A percentile compares a stretch with the other conserved stretches of the same genome.
Conservation (phyloP, 148 eudicot species). For the Tetragonia tetragonoides region DNA sequence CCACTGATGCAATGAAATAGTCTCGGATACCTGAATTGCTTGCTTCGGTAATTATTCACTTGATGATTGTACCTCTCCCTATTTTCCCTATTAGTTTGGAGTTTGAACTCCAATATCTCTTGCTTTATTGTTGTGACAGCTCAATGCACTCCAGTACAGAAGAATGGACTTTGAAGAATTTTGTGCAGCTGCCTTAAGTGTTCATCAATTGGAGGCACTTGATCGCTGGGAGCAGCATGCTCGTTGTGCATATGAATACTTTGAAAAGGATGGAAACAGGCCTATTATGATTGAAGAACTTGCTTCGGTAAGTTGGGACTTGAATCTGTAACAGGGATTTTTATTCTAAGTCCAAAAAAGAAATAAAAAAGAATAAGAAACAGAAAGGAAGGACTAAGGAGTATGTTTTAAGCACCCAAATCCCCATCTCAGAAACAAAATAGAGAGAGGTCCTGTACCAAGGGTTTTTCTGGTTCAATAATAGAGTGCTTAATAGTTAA, state of each 20-base stretch:
- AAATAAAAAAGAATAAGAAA: neutral
- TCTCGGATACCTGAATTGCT: slow-evolving; percentile 46
- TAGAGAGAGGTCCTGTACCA: no score
- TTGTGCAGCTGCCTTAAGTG: slow-evolving; percentile 53
- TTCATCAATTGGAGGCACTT: slow-evolving; percentile 55
- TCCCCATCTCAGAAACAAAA: no score
- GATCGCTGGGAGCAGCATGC: slow-evolving; percentile 61
- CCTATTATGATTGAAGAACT: slow-evolving; percentile 59
- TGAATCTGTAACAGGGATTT: neutral
- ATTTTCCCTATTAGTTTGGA: neutral
- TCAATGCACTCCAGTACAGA: slow-evolving; percentile 50
- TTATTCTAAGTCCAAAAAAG: neutral
- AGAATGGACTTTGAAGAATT: slow-evolving; percentile 62
- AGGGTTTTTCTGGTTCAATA: no score
- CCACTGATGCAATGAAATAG: slow-evolving; percentile 52
- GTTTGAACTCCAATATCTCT: neutral
- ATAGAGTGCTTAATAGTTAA: no score
- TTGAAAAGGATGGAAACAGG: slow-evolving; percentile 61
- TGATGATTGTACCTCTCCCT: neutral
- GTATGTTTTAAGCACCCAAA: no score
- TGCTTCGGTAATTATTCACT: slow-evolving; percentile 32
- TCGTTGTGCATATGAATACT: slow-evolving; percentile 53
- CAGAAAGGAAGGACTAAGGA: no score
- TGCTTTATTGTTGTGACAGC: slow-evolving; percentile 33
- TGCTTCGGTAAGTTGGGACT: slow-evolving; percentile 44